A percentile compares a stretch with the other conserved stretches of the same genome.
Conservation (phyloP, 23 red algal genomes). For the Gracilaria caudata region DNA sequence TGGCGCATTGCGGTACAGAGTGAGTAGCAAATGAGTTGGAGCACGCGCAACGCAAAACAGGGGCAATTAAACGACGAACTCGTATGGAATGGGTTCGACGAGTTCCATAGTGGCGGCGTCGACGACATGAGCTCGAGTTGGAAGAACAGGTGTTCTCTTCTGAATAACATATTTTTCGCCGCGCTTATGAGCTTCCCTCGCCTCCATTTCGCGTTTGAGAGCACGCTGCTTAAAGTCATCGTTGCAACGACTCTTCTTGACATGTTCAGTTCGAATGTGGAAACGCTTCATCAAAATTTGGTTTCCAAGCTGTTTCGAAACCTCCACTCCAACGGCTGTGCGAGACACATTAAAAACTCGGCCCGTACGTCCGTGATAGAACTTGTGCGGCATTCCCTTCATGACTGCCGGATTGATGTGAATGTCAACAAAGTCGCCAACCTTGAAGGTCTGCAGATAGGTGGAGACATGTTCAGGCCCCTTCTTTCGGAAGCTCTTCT, state of each 20-base stretch:
- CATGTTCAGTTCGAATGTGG: conserved; percentile 93
- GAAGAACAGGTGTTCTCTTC: conserved; percentile 82
- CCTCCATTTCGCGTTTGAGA: conserved; percentile 47
- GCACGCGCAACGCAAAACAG: not conserved
- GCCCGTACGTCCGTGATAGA: conserved; percentile 92
- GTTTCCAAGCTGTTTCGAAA: conserved; percentile 84
- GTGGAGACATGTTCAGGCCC: conserved; percentile 71
- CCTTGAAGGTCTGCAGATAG: conserved; percentile 89
- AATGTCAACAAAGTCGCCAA: conserved; percentile 98
- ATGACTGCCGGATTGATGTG: conserved; percentile 83
- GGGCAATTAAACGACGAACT: conserved; percentile 82
- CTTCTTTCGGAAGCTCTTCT: conserved; percentile 83
- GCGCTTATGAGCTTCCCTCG: conserved; percentile 53
- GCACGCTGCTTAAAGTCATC: conserved; percentile 81
- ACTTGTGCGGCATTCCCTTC: conserved; percentile 99
- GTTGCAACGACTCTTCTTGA: conserved; percentile 87
- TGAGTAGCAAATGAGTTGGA: not conserved
- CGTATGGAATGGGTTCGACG: conserved; percentile 85
- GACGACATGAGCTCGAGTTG: conserved; percentile 62
- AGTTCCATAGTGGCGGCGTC: conserved; percentile 65
- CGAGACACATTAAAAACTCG: conserved; percentile 88
- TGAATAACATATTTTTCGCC: conserved; percentile 67
- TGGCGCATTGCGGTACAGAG: not conserved
- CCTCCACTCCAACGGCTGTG: conserved; percentile 88
- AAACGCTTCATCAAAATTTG: conserved; percentile 89